These are phyloP conservation scores for Pythium brachiatum DNA, from an alignment of 352 stramenopile genomes.

Conservation along the genomic window DNA sequence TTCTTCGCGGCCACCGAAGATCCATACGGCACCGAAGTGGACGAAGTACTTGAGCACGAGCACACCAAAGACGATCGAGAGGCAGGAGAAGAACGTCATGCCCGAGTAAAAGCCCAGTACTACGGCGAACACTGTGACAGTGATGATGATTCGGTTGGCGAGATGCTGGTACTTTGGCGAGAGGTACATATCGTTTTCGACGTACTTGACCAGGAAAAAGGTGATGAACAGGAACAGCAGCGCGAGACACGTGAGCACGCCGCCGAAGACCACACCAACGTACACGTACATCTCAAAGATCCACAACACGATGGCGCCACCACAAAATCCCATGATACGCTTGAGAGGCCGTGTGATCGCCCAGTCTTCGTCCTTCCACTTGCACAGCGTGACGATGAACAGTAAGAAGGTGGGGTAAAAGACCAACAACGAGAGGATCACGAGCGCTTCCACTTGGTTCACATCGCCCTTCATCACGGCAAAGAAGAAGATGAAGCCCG, in stretches of 20 bases:
- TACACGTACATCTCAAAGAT: constrained; percentile 83
- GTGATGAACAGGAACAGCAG: constrained; percentile 67
- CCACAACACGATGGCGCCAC: constrained; percentile 46
- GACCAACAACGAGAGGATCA: constrained; percentile 68
- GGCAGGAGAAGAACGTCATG: constrained; percentile 77
- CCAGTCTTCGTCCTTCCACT: constrained; percentile 80
- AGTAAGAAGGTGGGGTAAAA: constrained; percentile 83
- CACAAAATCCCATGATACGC: constrained; percentile 35
- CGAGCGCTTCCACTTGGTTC: constrained; percentile 71
- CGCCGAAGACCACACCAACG: constrained; percentile 46
- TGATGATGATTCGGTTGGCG: constrained; percentile 42
- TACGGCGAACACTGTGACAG: constrained; percentile 37
- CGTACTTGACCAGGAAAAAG: constrained; percentile 81
- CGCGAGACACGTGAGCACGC: constrained; percentile 54
- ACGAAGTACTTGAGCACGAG: constrained; percentile 72
- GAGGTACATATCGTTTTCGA: constrained; percentile 83
- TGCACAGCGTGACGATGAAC: constrained; percentile 63
- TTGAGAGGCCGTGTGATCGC: constrained; percentile 46
- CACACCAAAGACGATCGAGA: constrained; percentile 85
- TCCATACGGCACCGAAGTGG: constrained; percentile 57
- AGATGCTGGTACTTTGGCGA: constrained; percentile 53
- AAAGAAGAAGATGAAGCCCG: constrained; percentile 72
- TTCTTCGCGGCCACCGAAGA: constrained; percentile 55
- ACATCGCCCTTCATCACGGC: constrained; percentile 50
- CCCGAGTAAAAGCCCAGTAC: constrained; percentile 43